Base-by-base conservation (phyloP, 108 stramenopile genomes). In the Cyclotella choctawhatcheeana region DNA sequence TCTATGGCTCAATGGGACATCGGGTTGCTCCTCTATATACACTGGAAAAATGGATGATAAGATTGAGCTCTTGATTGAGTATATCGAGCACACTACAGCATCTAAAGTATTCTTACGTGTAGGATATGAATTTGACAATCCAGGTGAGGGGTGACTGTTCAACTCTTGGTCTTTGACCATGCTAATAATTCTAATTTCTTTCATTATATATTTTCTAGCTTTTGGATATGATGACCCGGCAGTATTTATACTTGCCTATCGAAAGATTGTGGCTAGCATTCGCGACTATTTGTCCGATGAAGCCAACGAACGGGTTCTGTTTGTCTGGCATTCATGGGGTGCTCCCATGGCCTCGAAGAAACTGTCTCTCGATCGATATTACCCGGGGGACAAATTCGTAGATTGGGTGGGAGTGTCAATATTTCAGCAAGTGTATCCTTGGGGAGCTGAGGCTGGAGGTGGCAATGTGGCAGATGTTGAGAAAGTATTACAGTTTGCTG, bases 251-350 rank as follows among this genome's bases (percentile, higher is more conserved):
- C 58, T 85, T 51, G 90, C 90, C 27, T 94, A 85, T 75, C 76
- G 78, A n/a, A 77, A 78, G 22, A 72, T 94, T 34, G 90, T 90
- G 1, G 10, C 69, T 10, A 67, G 68, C 18, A 83, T 83, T 58
- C 76, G 84, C 60, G 34, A 64, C 1, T 53, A 68, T 53, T 48
- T 85, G 64, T 35, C 56, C 33, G 31, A 64, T 25, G 24, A 62
- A 2, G 67, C 76, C 27, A 69, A 40, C 75, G 53, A 55, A 0
- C 79, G 84, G 37, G 76, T 88, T 1, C 51, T 76, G 24, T 89
- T 90, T 67, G 89, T 89, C 14, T 94, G 93, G 93, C 93, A 94
- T 83, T 94, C 93, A 13, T 94, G 93, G 93, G 90, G 79, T 44
- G 93, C 90, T 29, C 85, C 85, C 13, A 77, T 81, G 53, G 51